Percentiles rank a stretch among this genome's conserved stretches.
Conservation (phyloP, 2,329 filamentous ascomycete genomes). For the Exophiala mesophila region DNA sequence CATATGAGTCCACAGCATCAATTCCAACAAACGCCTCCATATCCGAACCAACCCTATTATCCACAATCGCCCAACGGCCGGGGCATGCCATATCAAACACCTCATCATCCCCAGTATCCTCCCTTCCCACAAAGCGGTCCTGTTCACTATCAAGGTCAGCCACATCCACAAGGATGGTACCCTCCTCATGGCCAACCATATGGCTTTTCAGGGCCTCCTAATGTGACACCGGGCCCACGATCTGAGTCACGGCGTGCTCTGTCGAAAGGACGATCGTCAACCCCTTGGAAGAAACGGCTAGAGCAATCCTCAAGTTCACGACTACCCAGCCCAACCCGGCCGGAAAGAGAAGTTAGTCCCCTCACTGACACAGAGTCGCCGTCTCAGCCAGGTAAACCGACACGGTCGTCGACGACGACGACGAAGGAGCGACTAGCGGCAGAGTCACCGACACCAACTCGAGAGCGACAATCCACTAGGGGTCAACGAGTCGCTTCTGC, state of each 20-base stretch:
- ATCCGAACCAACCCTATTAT: conserved; percentile 19
- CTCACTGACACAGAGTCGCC: conserved; percentile 23
- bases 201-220: conserved; percentile 20
- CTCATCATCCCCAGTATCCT: conserved; percentile 21
- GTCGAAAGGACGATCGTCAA: conserved; percentile 19
- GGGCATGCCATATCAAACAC: conserved; percentile 20
- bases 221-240: conserved; percentile 20
- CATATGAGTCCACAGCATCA: conserved; percentile 17
- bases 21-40: conserved; percentile 18
- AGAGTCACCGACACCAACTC: conserved; percentile 4
- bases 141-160: conserved; percentile 20
- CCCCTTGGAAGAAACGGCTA: conserved; percentile 23
- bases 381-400: conserved; percentile 8
- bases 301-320: conserved; percentile 9
- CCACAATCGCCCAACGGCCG: conserved; percentile 11
- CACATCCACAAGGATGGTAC: conserved; percentile 19
- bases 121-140: conserved; percentile 25
- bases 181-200: conserved; percentile 17
- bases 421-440: conserved; percentile 8
- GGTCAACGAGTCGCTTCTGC: conserved; percentile 19
- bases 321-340: conserved; percentile 21
- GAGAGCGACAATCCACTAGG: conserved; percentile 9
- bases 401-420: conserved; percentile 13
- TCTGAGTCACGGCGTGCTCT: conserved; percentile 10
- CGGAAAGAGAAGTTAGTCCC: conserved; percentile 26